These are phyloP conservation scores for Bothriochloa decipiens DNA, from an alignment of 176 grass and related monocot species.

Conservation along the genomic window DNA sequence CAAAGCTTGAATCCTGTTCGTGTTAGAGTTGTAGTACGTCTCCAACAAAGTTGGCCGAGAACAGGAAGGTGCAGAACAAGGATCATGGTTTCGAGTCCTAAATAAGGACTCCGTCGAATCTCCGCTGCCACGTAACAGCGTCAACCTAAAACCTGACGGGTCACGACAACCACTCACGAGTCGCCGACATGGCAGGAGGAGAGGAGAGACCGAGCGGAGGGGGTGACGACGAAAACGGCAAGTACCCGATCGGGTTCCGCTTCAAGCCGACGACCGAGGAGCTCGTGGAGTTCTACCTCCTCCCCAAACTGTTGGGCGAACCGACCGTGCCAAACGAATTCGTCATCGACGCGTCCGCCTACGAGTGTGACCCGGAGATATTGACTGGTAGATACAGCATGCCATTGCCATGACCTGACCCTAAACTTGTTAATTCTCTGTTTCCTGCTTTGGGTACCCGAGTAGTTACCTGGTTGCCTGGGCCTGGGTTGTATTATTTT, in stretches of 20 bases:
- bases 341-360: conserved; percentile 39
- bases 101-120: not conserved
- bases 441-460: too few species aligned
- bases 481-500: too few species aligned
- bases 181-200: conserved; percentile 17
- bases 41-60: not conserved
- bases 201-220: not conserved
- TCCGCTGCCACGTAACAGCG: not conserved
- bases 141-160: not conserved
- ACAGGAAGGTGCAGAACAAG: not conserved
- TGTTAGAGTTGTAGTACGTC: too few species aligned
- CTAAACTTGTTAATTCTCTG: too few species aligned
- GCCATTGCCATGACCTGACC: too few species aligned
- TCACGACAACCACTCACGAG: not conserved
- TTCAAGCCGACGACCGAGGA: conserved; percentile 33
- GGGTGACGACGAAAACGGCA: not conserved
- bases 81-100: not conserved
- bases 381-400: conserved; percentile 11
- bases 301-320: conserved; percentile 37
- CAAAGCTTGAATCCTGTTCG: too few species aligned
- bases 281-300: conserved; percentile 37
- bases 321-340: not conserved
- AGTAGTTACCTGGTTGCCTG: too few species aligned
- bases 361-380: conserved; percentile 28
- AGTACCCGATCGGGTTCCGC: not conserved